Evolutionary conservation across 2,329 filamentous ascomycete genomes (phyloP), one percentile per base, ranked within the genome.

Genomic region (Malbranchea zuffiana): DNA sequence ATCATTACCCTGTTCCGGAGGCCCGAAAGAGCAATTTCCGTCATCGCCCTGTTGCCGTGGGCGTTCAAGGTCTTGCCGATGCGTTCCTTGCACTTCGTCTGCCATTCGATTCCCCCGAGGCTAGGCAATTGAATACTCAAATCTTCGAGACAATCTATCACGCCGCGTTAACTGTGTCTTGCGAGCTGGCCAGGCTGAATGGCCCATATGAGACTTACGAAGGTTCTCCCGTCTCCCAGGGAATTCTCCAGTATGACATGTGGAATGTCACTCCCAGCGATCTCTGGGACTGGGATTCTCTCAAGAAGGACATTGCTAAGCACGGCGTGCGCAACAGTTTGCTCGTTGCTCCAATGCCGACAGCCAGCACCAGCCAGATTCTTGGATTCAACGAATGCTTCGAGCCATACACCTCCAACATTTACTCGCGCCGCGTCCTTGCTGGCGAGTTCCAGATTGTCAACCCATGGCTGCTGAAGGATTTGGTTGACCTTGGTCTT

Each of bases 131-230:
- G 55, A 98, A 98, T 73, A 87, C 82, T 56, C 86, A 98, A 63
- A 96, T 98, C 62, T 98, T 98, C 48, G 90, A 98, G 72, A 98
- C 90, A 46, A 95, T 98, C 63, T 98, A 98, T 68, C 90, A 98
- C 61, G 90, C 80, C 58, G 84, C 86, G 40, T 69, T 96, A 45
- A 94, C 87, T 38, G 81, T 85, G 15, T 98, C 90, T 1, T 78
- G 82, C 55, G 78, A 94, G 40, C 67, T 96, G 47, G 85, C 90
- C 44, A 81, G 85, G 69, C 69, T 81, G 49, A 65, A 87, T 40
- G 90, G 90, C 3, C 63, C 86, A 4, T 98, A 98, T 64, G 73
- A 80, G 49, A 86, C 86, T 3, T 98, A 95, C 59, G 75, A 88
- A 59, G 90, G 90, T 44, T 95, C 85, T 18, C 90, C 90, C 19